A percentile compares a stretch with the other conserved stretches of the same genome.
Conservation (phyloP, 345 rosid species). For the Ailanthus altissimus region DNA sequence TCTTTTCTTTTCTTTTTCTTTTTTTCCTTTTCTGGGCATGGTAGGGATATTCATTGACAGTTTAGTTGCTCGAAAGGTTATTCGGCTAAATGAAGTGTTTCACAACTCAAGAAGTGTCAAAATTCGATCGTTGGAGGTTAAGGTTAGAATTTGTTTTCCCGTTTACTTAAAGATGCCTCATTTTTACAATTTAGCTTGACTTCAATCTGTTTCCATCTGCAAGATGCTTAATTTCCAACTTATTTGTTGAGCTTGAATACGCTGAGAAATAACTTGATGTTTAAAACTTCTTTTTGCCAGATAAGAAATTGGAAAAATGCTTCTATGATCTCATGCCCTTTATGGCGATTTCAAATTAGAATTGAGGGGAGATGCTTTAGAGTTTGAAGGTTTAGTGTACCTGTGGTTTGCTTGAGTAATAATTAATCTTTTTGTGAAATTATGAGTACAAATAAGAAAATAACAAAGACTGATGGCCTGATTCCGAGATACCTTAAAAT, state of each 20-base stretch:
- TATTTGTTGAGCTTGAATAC: background rate
- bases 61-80: slow-evolving; percentile 44
- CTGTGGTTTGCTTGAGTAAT: background rate
- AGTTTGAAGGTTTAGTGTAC: background rate
- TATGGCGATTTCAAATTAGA: slow-evolving; percentile 7
- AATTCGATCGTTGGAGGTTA: slow-evolving; percentile 54
- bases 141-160: slow-evolving; percentile 47
- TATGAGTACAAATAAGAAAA: background rate
- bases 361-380: slow-evolving; percentile 9
- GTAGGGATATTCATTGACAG: slow-evolving; percentile 39
- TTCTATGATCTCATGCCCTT: background rate
- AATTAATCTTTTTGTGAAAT: slow-evolving; percentile 7
- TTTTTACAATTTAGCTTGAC: background rate
- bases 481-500: background rate
- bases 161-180: background rate
- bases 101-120: slow-evolving; percentile 41
- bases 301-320: background rate
- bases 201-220: background rate
- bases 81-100: slow-evolving; percentile 42
- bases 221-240: slow-evolving; percentile 2
- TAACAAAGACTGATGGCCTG: background rate
- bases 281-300: background rate
- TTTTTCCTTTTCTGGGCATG: slow-evolving; percentile 4
- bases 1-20: background rate
- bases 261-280: slow-evolving; percentile 2